Base-by-base conservation (phyloP, 2,329 filamentous ascomycete species). In the Venturia carpophila region DNA sequence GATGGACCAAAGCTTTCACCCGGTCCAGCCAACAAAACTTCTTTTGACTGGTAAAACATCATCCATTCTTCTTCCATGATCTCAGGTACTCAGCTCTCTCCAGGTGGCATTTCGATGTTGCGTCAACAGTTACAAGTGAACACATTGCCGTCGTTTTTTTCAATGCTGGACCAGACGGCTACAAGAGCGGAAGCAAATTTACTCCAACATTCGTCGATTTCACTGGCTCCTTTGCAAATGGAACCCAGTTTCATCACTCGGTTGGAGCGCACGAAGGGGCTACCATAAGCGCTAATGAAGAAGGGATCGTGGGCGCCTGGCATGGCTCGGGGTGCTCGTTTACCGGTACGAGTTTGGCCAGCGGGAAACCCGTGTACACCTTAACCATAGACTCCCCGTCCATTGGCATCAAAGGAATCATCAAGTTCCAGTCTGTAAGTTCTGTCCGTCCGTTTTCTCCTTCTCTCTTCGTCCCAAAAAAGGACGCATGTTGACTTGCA, bases 81-180 rank as follows among this genome's bases (percentile, higher is more conserved):
- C 13, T 19, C 21, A 55, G 21, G 19, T 34, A 55, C 60, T 63
- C 6, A 63, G 15, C 37, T 6, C 47, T 30, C 17, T 63, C 37
- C 9, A 63, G 60, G 60, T 63, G 60, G 60, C 39, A 63, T 41
- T 63, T 63, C n/a, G 60, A 63, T 47, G 60, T 21, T 15, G 60
- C 24, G 34, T 63, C 60, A 3, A 2, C 60, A 27, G 47, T 2
- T 15, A 63, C 60, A 34, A 24, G 13, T 2, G 60, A 63, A 27
- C 43, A 30, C 17, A 41, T 63, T 15, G 39, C 60, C 41, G 43
- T 63, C 21, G 60, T 63, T 41, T 63, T 63, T 24, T 63, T 63
- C 60, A 41, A 63, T 15, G 39, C 60, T 24, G n/a, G 27, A 41
- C 37, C 37, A 7, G 39, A 27, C 9, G 41, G 27, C 21, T 63